phyloP scores from a whole-genome alignment of 129 eudicot genomes.

The Flaveria bidentis region DNA sequence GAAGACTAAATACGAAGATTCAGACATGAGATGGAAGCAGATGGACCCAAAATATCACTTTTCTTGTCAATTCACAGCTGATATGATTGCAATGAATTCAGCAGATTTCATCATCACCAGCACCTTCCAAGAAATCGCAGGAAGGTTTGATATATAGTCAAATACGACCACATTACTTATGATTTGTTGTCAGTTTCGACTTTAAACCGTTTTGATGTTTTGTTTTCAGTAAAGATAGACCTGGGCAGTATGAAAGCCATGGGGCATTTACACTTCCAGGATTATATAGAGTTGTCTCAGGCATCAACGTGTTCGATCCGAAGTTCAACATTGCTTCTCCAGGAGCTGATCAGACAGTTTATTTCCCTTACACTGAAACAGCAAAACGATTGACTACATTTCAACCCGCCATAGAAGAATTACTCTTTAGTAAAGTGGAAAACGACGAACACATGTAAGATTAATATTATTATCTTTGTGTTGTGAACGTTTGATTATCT shows the following conservation, averaged over 20 bases:
- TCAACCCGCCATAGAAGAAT: slow-evolving; percentile 31
- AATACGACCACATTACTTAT: not conserved
- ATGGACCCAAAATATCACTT: slow-evolving; percentile 88
- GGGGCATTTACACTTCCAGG: slow-evolving; percentile 83
- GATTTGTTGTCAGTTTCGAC: not conserved
- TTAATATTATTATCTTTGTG: not conserved
- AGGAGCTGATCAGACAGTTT: slow-evolving; percentile 93
- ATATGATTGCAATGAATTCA: slow-evolving; percentile 85
- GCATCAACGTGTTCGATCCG: slow-evolving; percentile 89
- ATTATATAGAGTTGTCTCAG: slow-evolving; percentile 79
- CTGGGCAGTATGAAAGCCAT: slow-evolving; percentile 98
- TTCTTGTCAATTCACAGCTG: slow-evolving; percentile 96
- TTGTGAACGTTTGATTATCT: not conserved
- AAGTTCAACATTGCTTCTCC: slow-evolving; percentile 97
- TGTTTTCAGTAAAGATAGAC: slow-evolving; percentile 87
- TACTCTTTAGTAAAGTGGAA: slow-evolving; percentile 68
- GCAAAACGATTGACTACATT: slow-evolving; percentile 67
- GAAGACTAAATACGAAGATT: slow-evolving; percentile 98
- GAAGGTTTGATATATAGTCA: slow-evolving; percentile 58
- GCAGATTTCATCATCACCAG: slow-evolving; percentile 98
- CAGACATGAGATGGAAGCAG: slow-evolving; percentile 84
- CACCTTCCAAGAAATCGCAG: slow-evolving; percentile 96
- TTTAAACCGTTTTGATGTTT: slow-evolving; percentile 22
- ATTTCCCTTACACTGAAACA: slow-evolving; percentile 84
- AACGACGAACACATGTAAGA: slow-evolving; percentile 86